Base-by-base conservation (phyloP, 1,139 yeast species). In the Candida pseudocylindracea region DNA sequence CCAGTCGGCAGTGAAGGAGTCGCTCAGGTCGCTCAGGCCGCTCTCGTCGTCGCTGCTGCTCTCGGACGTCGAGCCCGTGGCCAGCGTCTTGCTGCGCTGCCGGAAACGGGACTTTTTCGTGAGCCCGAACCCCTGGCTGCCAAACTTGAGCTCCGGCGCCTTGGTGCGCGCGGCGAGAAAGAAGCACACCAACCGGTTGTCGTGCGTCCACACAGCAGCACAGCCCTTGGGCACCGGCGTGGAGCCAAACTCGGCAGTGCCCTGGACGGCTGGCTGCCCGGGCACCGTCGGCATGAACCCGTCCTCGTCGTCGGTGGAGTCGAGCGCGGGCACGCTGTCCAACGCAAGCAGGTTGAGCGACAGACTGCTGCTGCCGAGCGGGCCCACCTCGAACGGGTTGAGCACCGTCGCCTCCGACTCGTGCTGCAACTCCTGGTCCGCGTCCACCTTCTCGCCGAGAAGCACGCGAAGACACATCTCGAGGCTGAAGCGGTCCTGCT, bases 201-300 rank as follows among this genome's bases (percentile, higher is more conserved):
- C 64, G 11, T 69, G 64, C 0, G 91, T 63, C 94, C 95, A 83
- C 1, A 69, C 58, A 0, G 93, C 94, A 8, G 95, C 94, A 55
- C 94, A 83, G 3, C 88, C 92, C 45, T 79, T 81, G 0, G 95
- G 94, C 3, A 83, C 62, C 0, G 95, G 95, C 0, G 93, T 80
- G 29, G 83, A 72, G 44, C 81, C 93, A 43, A 35, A 37, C 26
- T 35, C 35, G 13, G 10, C 26, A 25, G 35, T 33, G 27, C 31
- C 32, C 28, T 32, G 29, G 20, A 4, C 6, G 20, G 20, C 20
- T 6, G 20, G 20, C 20, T 15, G 6, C 6, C 20, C 10, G 26
- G 6, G 10, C 26, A 8, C 26, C 10, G 10, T 8, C 10, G 26
- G 10, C 26, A 25, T 25, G 12, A n/a, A n/a, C 1, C 51, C 13